Percentiles rank a stretch among this genome's conserved stretches.
These are phyloP conservation scores for Botrytis aclada DNA, from an alignment of 2,329 filamentous ascomycete species.

Conservation along the genomic window DNA sequence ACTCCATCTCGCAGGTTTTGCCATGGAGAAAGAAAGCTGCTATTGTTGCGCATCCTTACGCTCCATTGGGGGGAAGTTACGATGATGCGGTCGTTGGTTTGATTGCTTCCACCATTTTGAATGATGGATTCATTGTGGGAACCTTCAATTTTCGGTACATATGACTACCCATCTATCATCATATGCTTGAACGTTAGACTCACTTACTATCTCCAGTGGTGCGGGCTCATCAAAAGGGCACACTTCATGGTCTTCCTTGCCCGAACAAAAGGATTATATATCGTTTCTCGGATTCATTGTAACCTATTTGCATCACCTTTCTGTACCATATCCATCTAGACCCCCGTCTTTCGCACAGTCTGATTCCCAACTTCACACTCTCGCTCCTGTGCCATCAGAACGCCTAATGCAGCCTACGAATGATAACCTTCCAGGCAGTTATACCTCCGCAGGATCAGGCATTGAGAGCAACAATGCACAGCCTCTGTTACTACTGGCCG, in stretches of 20 bases:
- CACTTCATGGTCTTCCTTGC: slow-evolving; percentile 83
- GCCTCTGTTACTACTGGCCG: slow-evolving; percentile 59
- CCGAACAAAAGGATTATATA: slow-evolving; percentile 78
- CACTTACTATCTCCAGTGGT: slow-evolving; percentile 54
- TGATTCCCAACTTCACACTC: slow-evolving; percentile 25
- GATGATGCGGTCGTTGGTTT: slow-evolving; percentile 78
- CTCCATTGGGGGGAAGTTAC: slow-evolving; percentile 77
- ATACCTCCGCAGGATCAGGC: neutral
- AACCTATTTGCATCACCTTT: slow-evolving; percentile 61
- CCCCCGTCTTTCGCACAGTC: slow-evolving; percentile 22
- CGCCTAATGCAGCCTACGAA: slow-evolving; percentile 21
- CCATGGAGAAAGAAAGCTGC: slow-evolving; percentile 48
- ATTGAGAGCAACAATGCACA: neutral
- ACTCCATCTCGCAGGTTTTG: slow-evolving; percentile 24
- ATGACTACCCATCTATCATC: neutral
- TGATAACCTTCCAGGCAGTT: slow-evolving; percentile 3
- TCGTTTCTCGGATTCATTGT: slow-evolving; percentile 78
- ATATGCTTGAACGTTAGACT: neutral
- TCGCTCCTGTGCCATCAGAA: slow-evolving; percentile 33
- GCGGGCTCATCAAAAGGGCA: slow-evolving; percentile 69
- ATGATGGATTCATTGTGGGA: slow-evolving; percentile 68
- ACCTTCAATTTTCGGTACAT: slow-evolving; percentile 88
- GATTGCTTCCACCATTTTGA: slow-evolving; percentile 57
- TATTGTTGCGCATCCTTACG: slow-evolving; percentile 87
- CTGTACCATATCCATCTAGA: slow-evolving; percentile 1